These are phyloP conservation scores for Leishmania braziliensis DNA, from an alignment of 208 protist species.

Conservation along the genomic window DNA sequence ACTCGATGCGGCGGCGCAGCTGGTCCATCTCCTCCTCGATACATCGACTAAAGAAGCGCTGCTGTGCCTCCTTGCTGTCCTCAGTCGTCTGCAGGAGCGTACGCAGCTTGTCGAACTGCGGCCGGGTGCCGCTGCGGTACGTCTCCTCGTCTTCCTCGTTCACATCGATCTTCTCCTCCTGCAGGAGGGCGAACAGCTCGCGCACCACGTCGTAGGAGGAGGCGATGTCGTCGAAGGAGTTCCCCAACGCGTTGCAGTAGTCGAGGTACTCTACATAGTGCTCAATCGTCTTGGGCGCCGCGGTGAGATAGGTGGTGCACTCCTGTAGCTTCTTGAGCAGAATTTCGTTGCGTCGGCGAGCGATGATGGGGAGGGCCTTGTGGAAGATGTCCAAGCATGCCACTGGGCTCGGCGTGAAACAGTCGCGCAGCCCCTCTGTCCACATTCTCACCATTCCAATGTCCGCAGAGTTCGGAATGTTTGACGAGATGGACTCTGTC, in stretches of 20 bases:
- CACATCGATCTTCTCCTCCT: slow-evolving; percentile 90
- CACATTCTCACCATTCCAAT: slow-evolving; percentile 90
- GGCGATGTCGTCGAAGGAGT: slow-evolving; percentile 76
- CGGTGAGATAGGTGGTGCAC: slow-evolving; percentile 79
- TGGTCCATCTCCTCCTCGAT: slow-evolving; percentile 94
- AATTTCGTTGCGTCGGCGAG: slow-evolving; percentile 82
- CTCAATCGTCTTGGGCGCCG: slow-evolving; percentile 88
- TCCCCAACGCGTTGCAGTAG: slow-evolving; percentile 83
- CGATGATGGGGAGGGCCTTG: slow-evolving; percentile 91
- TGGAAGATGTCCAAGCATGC: slow-evolving; percentile 88
- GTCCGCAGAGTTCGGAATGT: slow-evolving; percentile 85
- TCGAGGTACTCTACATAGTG: slow-evolving; percentile 92
- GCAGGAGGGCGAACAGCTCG: slow-evolving; percentile 88
- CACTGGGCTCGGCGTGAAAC: slow-evolving; percentile 91
- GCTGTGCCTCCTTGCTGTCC: slow-evolving; percentile 88
- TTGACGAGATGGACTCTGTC: slow-evolving; percentile 82
- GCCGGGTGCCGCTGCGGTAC: slow-evolving; percentile 90
- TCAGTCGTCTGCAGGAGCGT: slow-evolving; percentile 88
- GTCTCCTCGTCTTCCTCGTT: slow-evolving; percentile 90
- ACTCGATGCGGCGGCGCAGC: slow-evolving; percentile 87
- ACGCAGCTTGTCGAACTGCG: slow-evolving; percentile 93
- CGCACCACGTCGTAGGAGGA: slow-evolving; percentile 91
- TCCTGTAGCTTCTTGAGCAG: slow-evolving; percentile 89
- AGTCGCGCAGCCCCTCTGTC: slow-evolving; percentile 84
- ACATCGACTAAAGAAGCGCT: slow-evolving; percentile 91